A percentile compares a stretch with the other conserved stretches of the same genome.
Evolutionary conservation across 2,329 filamentous ascomycete species (phyloP).

Genomic region (Microdochium bolleyi): DNA sequence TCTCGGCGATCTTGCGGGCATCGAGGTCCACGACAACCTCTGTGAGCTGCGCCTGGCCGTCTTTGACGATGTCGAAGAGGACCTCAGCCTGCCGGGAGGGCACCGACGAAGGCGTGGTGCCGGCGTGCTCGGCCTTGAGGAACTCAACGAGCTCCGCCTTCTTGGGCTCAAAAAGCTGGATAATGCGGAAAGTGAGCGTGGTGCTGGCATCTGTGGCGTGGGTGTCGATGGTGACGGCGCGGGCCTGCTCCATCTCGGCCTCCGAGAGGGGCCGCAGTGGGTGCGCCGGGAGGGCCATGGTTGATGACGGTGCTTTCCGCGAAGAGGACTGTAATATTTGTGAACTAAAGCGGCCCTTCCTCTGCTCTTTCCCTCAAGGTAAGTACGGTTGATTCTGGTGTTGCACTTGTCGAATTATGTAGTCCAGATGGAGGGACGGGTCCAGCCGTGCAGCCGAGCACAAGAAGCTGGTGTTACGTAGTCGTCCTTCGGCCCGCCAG

Average conservation of each 20-base stretch:
- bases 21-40: conserved; percentile 30
- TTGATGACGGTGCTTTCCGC: no score
- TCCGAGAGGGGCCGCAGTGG: conserved; percentile 18
- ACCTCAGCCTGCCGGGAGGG: conserved; percentile 35
- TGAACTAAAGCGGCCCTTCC: no score
- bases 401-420: no score
- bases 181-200: conserved; percentile 15
- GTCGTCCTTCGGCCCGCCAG: no score
- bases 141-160: conserved; percentile 14
- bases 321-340: no score
- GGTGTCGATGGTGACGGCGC: conserved; percentile 13
- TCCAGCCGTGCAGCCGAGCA: no score
- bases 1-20: conserved; percentile 18
- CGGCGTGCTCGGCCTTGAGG: conserved; percentile 19
- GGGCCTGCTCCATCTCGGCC: conserved; percentile 15
- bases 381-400: no score
- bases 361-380: no score
- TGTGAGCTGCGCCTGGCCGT: conserved; percentile 21
- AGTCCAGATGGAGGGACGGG: no score
- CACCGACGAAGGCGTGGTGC: conserved; percentile 7
- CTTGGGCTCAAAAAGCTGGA: conserved; percentile 17
- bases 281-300: conserved; percentile 8
- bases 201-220: conserved; percentile 11
- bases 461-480: no score
- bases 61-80: conserved; percentile 31